A percentile compares a stretch with the other conserved stretches of the same genome.
Conservation (phyloP, 2,329 filamentous ascomycete species). For the Penicillium sp. region DNA sequence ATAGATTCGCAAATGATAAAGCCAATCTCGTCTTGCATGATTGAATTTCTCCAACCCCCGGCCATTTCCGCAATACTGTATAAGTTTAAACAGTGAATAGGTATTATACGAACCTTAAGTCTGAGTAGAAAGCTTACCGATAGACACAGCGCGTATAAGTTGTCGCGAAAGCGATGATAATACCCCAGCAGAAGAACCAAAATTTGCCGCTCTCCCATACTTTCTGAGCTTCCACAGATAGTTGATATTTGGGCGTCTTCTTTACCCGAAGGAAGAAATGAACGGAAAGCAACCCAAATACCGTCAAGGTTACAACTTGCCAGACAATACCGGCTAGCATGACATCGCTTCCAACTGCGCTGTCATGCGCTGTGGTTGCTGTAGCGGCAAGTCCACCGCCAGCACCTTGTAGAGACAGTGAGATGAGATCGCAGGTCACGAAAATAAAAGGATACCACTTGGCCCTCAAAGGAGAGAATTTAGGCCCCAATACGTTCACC, state of each 20-base stretch:
- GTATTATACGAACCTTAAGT: too few relatives aligned
- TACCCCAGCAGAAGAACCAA: conserved; percentile 22
- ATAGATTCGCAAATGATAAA: conserved; percentile 64
- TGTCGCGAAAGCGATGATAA: conserved; percentile 19
- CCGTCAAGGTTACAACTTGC: conserved; percentile 42
- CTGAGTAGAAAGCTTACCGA: conserved; percentile 38
- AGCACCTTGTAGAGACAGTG: conserved; percentile 56
- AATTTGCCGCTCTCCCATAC: conserved; percentile 22
- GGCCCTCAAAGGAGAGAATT: not conserved
- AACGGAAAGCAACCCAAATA: conserved; percentile 31
- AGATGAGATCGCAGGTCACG: conserved; percentile 57
- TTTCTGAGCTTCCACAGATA: conserved; percentile 13
- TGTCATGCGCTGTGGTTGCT: not conserved
- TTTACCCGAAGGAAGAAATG: conserved; percentile 26
- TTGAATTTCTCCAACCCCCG: conserved; percentile 65
- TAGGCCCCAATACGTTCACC: not conserved
- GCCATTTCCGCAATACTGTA: conserved; percentile 64
- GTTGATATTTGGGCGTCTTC: not conserved
- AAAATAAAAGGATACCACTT: conserved; percentile 62
- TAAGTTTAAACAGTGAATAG: too few relatives aligned
- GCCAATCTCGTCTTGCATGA: conserved; percentile 66
- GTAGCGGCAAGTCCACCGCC: conserved; percentile 58
- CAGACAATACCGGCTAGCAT: conserved; percentile 48
- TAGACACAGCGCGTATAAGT: conserved; percentile 32
- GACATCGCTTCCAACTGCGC: conserved; percentile 29